Evolutionary conservation across 306 rosid genomes (phyloP), one percentile per base, ranked within the genome.

Genomic region (Quercus aquifolioides): DNA sequence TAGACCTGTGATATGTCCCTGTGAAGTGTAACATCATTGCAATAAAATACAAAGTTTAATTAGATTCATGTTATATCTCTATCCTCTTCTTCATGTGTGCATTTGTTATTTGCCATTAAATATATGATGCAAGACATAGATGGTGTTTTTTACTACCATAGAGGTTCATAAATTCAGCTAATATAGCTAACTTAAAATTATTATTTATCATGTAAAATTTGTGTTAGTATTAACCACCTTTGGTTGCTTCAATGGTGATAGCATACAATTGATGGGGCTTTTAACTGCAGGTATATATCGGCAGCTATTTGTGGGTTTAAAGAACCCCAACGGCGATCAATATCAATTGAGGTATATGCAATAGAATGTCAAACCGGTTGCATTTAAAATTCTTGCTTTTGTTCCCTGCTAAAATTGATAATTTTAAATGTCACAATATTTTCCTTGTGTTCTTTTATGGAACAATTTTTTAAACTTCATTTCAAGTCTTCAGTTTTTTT

Each of bases 271-370:
- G 21, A 20, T 1, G 49, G 54, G 52, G 51, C 58, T 57, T 43
- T 43, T 20, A n/a, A 70, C 73, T 79, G 62, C 84, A 86, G 89
- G 57, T 86, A 86, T 58, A 54, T 74, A 59, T 52, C 85, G 46
- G 86, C 89, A 23, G 35, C 85, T 19, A 46, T 80, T 11, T n/a
- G 80, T 17, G 87, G 89, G 46, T 86, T 83, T 43, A 58, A 28
- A 67, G 89, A 86, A 63, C 69, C 57, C 7, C 78, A 86, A 74
- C 71, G 89, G 4, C 75, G 89, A 80, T 80, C 89, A 7, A 83
- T 86, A 76, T 83, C 89, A 28, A 80, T 86, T 1, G 83, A 86
- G 89, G 86, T 85, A 85, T 18, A 35, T 31, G 14, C 20, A 21
- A 14, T 69, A 20, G 13, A 81, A 17, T n/a, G 28, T 26, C 5